Percentiles rank a stretch among this genome's conserved stretches.
Evolutionary conservation across 1,139 yeast genomes (phyloP).

Genomic region (Diutina sp.): DNA sequence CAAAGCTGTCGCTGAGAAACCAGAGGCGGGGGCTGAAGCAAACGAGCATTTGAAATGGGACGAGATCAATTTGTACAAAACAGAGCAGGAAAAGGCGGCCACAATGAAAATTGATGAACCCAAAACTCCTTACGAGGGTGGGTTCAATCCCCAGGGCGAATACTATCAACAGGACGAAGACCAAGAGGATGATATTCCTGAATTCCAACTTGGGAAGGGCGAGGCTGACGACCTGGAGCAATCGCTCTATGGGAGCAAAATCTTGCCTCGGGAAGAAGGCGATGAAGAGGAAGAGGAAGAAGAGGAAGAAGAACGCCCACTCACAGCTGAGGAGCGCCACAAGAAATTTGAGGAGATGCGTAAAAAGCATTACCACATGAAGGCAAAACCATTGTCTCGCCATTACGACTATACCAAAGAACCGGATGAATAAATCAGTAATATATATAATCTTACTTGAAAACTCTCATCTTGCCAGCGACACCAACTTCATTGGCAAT

Average conservation of each 20-base stretch:
- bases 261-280: constrained; percentile 12
- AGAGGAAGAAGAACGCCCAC: constrained; percentile 23
- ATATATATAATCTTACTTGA: neutral
- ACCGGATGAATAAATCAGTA: neutral
- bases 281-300: constrained; percentile 14
- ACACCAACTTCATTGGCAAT: neutral
- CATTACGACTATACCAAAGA: constrained; percentile 1
- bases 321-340: constrained; percentile 52
- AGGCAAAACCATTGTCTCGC: constrained; percentile 35
- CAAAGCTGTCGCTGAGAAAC: constrained; percentile 4
- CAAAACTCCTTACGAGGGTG: constrained; percentile 93
- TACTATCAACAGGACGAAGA: constrained; percentile 70
- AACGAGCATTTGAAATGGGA: constrained; percentile 54
- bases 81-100: constrained; percentile 59
- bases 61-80: constrained; percentile 50
- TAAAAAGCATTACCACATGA: constrained; percentile 65
- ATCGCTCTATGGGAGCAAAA: constrained; percentile 28
- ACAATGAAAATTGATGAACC: constrained; percentile 91
- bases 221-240: constrained; percentile 11
- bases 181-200: constrained; percentile 25
- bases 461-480: neutral
- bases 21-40: neutral
- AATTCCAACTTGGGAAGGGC: constrained; percentile 31
- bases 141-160: constrained; percentile 74
- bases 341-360: constrained; percentile 61